phyloP scores from a whole-genome alignment of 495 filamentous ascomycete genomes.

The Apodospora peruviana region DNA sequence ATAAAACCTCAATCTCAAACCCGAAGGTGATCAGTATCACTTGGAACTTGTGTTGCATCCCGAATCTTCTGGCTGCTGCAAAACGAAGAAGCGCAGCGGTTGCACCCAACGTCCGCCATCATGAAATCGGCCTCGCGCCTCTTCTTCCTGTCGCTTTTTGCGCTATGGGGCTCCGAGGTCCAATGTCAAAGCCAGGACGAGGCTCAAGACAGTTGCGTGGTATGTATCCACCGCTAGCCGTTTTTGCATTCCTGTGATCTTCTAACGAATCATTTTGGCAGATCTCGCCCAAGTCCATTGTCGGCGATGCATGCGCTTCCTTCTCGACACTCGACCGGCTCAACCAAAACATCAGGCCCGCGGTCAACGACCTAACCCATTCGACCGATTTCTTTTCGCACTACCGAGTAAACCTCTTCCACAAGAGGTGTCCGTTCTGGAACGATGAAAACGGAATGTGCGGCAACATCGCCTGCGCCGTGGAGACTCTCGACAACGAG shows the following conservation, averaged over 20 bases:
- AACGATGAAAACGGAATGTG: conserved; percentile 89
- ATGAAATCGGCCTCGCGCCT: conserved; percentile 65
- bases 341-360: conserved; percentile 72
- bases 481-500: conserved; percentile 94
- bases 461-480: conserved; percentile 93
- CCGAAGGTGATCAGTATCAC: too few species aligned
- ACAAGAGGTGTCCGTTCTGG: conserved; percentile 96
- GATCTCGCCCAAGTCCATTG: conserved; percentile 52
- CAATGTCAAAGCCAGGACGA: conserved; percentile 28
- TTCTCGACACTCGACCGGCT: conserved; percentile 82
- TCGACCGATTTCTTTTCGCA: conserved; percentile 96
- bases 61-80: too few species aligned
- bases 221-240: conserved; percentile 15
- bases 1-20: neutral
- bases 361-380: conserved; percentile 72
- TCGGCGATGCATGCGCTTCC: conserved; percentile 87
- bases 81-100: neutral
- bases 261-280: conserved; percentile 38
- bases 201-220: conserved; percentile 40
- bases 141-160: conserved; percentile 74
- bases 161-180: conserved; percentile 55
- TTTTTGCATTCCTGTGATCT: neutral
- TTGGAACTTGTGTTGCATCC: too few species aligned
- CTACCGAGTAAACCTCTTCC: conserved; percentile 93
- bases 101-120: conserved; percentile 9